A percentile compares a stretch with the other conserved stretches of the same genome.
Conservation (phyloP, 257 asterid species). For the Lycium barbarum region DNA sequence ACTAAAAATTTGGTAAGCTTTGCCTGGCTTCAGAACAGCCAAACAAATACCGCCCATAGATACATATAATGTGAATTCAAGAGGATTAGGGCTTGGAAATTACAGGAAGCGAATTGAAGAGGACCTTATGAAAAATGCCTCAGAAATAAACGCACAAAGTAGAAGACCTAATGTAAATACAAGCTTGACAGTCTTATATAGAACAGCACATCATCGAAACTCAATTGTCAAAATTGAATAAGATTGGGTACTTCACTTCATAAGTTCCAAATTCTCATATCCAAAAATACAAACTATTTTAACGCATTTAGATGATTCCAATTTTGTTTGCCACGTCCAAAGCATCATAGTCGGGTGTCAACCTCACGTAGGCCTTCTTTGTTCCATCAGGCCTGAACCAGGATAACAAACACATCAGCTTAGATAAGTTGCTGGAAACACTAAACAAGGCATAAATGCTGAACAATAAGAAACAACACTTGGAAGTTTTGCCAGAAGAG, state of each 20-base stretch:
- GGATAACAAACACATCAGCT: slow-evolving; percentile 5
- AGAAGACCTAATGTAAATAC: not conserved
- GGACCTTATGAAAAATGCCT: not conserved
- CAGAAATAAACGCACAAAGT: not conserved
- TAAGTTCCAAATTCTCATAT: not conserved
- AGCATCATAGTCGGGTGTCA: slow-evolving; percentile 63
- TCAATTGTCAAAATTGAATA: slow-evolving; percentile 1
- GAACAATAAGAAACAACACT: not conserved
- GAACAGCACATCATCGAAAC: not conserved
- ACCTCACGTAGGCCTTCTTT: slow-evolving; percentile 62
- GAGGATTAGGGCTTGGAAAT: not conserved
- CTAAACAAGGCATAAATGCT: not conserved
- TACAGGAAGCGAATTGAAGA: not conserved
- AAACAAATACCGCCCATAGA: not conserved
- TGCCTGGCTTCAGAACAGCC: not conserved
- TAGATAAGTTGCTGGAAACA: not conserved
- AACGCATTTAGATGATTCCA: slow-evolving; percentile 44
- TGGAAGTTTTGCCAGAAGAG: not conserved
- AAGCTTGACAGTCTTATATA: not conserved
- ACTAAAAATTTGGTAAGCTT: too few species aligned
- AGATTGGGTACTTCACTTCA: not conserved
- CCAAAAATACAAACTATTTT: not conserved
- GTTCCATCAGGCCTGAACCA: slow-evolving; percentile 63
- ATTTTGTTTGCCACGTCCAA: slow-evolving; percentile 62
- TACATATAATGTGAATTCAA: not conserved